Evolutionary conservation across 306 rosid genomes (phyloP), one percentile per base, ranked within the genome.

Genomic region (Cyclanthera cordifolia): DNA sequence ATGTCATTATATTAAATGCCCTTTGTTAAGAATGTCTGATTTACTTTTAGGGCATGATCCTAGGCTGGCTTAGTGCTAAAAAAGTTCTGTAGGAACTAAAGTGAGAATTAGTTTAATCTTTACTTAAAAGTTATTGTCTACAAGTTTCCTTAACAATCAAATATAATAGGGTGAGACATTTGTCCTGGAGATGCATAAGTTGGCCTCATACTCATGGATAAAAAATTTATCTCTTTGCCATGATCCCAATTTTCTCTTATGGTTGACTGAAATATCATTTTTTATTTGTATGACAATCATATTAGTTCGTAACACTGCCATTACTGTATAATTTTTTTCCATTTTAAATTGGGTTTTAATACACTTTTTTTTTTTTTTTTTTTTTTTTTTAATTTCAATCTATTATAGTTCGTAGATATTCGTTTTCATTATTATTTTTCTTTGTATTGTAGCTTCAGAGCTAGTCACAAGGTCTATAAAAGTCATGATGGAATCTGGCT

Each of bases 401-500:
- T 48, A 6, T 24, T 0, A 39, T 53, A 49, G 57, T 16, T 76
- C 47, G 21, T 67, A 15, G 54, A 72, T 75, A 54, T 58, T 76
- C 8, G 30, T 34, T 61, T n/a, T n/a, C n/a, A 4, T 65, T 19
- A 8, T 4, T 12, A 13, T 21, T 45, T 70, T 66, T 77, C 54
- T 47, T 58, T 66, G 37, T 70, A 27, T 69, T 75, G 81, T 88
- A 87, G 99, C 99, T 45, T 83, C 99, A 2, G 94, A 87, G 58
- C 96, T 93, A 67, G 96, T 93, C 50, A 78, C 91, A 50, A 87
- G 95, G 79, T 86, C 94, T 54, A 93, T 93, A 72, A 81, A 81
- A 76, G 95, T 85, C 71, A 90, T 93, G 96, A 87, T 86, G 96
- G 96, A 90, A 72, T 93, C 96, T 0, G 99, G 99, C 14, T 93